Base-by-base conservation (phyloP, 345 rosid genomes). In the Eucalyptus rudis region DNA sequence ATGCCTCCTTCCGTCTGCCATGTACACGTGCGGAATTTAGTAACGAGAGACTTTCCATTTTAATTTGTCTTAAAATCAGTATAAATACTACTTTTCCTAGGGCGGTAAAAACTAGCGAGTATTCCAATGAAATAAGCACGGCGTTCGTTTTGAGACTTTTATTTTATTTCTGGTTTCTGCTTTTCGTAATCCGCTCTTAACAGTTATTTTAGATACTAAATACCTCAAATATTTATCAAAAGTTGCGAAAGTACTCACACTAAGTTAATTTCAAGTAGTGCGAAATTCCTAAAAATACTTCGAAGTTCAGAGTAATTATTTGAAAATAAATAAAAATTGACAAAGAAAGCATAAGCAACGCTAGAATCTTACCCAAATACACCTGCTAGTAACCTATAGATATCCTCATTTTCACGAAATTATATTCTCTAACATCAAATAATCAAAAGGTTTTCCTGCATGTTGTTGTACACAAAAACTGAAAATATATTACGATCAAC, bases 321-420 rank as follows among this genome's bases (percentile, higher is more conserved):
- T 15, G 0, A 13, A 0, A 1, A n/a, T n/a, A n/a, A 0, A 17
- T 2, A 62, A 62, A 62, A 1, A 0, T 13, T 29, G 71, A 64
- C 71, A 6, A 64, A 64, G 31, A 15, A 15, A 29, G 31, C 33
- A 64, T 64, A 7, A 64, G 71, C 36, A 64, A 64, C 0, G 36
- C 19, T 29, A 13, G 33, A 64, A 64, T 29, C 36, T 2, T 64
- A 3, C 0, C 71, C 19, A 64, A 64, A 64, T 12, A 59, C 68
- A 64, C 9, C 16, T 13, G 71, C 71, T 13, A 56, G 0, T 59
- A 59, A 59, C 66, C 31, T 10, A 59, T 10, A 27, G 8, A 59
- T 59, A 59, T 59, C 31, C n/a, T 27, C 31, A 27, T 27, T 59
- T 59, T 59, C 29, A 56, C 62, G 29, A 56, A 56, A 56, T 56